Percentiles rank a stretch among this genome's conserved stretches.
phyloP scores from a whole-genome alignment of 2,329 filamentous ascomycete species.

The Fusarium sp. region DNA sequence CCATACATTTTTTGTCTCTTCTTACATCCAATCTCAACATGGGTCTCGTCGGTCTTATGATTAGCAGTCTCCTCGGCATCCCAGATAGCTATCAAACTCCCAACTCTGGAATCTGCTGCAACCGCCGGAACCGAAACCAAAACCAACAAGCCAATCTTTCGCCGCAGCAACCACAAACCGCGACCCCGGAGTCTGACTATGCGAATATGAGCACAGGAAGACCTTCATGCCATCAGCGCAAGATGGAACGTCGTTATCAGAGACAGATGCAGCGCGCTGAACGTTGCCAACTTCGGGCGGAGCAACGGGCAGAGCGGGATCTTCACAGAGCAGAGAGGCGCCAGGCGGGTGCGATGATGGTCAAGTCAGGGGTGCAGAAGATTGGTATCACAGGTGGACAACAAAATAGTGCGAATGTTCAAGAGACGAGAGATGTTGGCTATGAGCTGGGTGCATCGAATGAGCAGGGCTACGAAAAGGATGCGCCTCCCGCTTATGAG shows the following conservation, averaged over 20 bases:
- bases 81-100: conserved; percentile 2
- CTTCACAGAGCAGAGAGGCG: conserved; percentile 23
- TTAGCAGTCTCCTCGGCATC: conserved; percentile 5
- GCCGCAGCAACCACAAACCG: conserved; percentile 10
- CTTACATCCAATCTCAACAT: conserved; percentile 9
- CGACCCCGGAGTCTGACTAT: neutral
- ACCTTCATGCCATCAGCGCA: conserved; percentile 19
- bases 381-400: conserved; percentile 4
- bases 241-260: conserved; percentile 33
- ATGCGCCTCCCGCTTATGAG: conserved; percentile 38
- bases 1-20: neutral
- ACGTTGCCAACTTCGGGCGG: conserved; percentile 33
- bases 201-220: neutral
- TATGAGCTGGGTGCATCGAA: conserved; percentile 14
- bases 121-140: neutral
- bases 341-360: conserved; percentile 17
- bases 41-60: conserved; percentile 33
- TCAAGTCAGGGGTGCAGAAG: conserved; percentile 12
- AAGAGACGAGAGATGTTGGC: conserved; percentile 1
- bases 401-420: neutral
- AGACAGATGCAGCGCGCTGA: conserved; percentile 35
- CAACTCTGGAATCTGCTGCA: neutral
- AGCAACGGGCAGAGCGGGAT: conserved; percentile 31
- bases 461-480: conserved; percentile 7
- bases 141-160: conserved; percentile 2